Evolutionary conservation across 768 basidiomycete species (phyloP).

Genomic region (Amanita pallidorosea): DNA sequence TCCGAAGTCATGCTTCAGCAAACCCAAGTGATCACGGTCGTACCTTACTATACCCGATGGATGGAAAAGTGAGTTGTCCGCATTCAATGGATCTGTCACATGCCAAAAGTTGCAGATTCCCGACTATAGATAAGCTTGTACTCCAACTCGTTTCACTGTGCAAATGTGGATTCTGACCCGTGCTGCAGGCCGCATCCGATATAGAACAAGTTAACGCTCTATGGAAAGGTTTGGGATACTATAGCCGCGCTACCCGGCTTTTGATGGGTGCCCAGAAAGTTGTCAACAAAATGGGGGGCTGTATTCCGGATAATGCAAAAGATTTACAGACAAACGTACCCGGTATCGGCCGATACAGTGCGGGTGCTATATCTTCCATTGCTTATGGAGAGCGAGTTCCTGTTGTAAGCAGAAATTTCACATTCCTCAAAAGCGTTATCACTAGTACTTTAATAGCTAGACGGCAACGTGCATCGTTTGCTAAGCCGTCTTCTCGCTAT

Average conservation of each 20-base stretch:
- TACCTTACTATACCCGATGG: conserved; percentile 88
- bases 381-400: conserved; percentile 78
- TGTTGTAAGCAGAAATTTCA: conserved; percentile 46
- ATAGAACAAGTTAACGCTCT: conserved; percentile 79
- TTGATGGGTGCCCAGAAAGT: conserved; percentile 78
- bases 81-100: background rate
- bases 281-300: conserved; percentile 52
- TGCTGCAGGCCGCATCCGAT: conserved; percentile 46
- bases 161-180: conserved; percentile 6
- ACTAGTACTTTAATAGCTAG: conserved; percentile 39
- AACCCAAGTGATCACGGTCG: conserved; percentile 89
- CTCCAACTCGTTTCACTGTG: conserved; percentile 15
- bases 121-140: conserved; percentile 69
- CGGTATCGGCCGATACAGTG: conserved; percentile 84
- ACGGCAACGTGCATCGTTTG: conserved; percentile 86
- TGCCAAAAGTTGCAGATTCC: conserved; percentile 44
- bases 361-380: conserved; percentile 78
- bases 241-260: conserved; percentile 75
- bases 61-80: conserved; percentile 50
- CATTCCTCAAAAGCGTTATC: background rate
- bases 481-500: conserved; percentile 75
- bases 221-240: conserved; percentile 92
- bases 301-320: conserved; percentile 69
- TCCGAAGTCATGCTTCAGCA: conserved; percentile 96
- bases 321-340: conserved; percentile 78